Base-by-base conservation (phyloP, 305 asterid genomes). In the Coffea humblotiana region DNA sequence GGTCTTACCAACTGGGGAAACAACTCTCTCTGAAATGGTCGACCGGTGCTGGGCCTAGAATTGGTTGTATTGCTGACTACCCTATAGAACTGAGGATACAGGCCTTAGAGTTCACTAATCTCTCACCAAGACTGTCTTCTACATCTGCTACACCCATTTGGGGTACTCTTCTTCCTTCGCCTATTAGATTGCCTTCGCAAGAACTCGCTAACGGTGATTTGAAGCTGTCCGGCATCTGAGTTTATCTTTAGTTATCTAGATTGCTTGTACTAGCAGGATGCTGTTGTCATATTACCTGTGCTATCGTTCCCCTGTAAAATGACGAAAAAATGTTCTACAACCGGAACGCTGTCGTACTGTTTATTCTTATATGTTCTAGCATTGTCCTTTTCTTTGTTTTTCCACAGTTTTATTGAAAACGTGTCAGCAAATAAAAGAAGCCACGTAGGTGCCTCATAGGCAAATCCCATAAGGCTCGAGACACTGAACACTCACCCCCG, bases 101-200 rank as follows among this genome's bases (percentile, higher is more conserved):
- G 86, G 99, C 99, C 8, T 85, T 96, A 84, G 98, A 94, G 83
- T 88, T 91, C 60, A 89, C 96, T 58, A 84, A 91, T 88, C 97
- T 94, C 85, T 92, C 97, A 2, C 95, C 94, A 15, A 87, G 92
- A 74, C 61, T 12, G 4, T 49, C 80, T 35, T 77, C 83, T 25
- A 45, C 78, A 23, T 77, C 61, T 29, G 23, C 76, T 18, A 84
- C 89, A 35, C 92, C 92, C 10, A 54, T 82, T 71, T 79, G 76
- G 75, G 40, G 68, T 72, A 84, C 52, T 78, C 74, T 80, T 63
- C 32, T 80, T 63, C 32, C 72, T 83, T 89, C 89, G 11, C 87
- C 87, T 23, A 80, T 87, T 54, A 78, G 84, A 35, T 35, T 52
- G 37, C 72, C 71, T 63, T 76, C 79, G 32, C 69, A 51, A 47